Base-by-base conservation (phyloP, 495 filamentous ascomycete species). In the Aspergillus incahuasiensis region DNA sequence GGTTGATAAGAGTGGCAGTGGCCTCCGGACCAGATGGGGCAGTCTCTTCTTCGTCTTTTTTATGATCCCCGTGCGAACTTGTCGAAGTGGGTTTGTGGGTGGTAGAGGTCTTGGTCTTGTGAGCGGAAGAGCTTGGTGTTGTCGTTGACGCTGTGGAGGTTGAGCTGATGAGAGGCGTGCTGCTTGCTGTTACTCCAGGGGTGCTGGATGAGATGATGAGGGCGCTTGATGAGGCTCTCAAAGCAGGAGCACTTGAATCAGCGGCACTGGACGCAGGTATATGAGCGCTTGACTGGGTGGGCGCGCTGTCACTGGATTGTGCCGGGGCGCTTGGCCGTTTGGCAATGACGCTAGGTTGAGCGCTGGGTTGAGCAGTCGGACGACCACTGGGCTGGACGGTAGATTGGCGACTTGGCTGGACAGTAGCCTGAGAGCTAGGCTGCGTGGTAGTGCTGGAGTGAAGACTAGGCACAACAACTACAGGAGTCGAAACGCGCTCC, bases 1-100 rank as follows among this genome's bases (percentile, higher is more conserved):
- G 65, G 65, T 55, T 71, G 55, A 68, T 57, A 50, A 64, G 38
- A 18, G 13, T 40, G 13, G 3, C 38, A 4, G 38, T 40, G 38
- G 38, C 3, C n/a, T 16, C 9, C 15, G 38, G 38, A 2, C 38
- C 38, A 18, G 38, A 40, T 3, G 13, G 38, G n/a, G n/a, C 13
- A 12, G 3, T 28, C 25, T 16, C 35, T n/a, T 11, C 30, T 6
- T 46, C 35, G 16, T 12, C 45, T 11, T 25, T 19, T 11, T 25
- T 19, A 11, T 41, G 38, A 16, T 38, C 38, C 24, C 42, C 34
- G 39, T 44, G 48, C 1, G 24, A 48, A 21, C 1, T 18, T n/a
- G 42, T 63, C 13, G 52, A 15, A 30, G 54, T 52, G 22, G 59
- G 40, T 38, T 45, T 55, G 15, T 51, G 20, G 11, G 24, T 40